Percentiles rank a stretch among this genome's conserved stretches.
Evolutionary conservation across 139 green algal species (phyloP).

Genomic region (Ettlia oleoabundans): DNA sequence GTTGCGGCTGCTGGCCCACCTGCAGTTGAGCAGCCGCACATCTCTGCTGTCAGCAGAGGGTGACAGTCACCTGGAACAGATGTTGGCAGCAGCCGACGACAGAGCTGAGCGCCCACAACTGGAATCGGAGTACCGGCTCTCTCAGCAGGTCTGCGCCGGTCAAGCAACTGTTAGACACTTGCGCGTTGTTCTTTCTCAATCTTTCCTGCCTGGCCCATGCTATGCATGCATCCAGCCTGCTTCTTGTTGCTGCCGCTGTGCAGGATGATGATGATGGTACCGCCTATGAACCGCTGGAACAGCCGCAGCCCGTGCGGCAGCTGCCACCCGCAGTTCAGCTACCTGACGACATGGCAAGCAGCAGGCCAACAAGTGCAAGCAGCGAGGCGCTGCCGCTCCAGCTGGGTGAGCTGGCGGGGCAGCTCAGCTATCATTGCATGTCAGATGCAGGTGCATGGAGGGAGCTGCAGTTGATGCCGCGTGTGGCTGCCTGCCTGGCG

Average conservation of each 20-base stretch:
- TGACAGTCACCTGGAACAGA: not conserved
- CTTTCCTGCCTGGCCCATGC: no score
- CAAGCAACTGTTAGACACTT: no score
- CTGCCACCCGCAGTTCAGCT: conserved; percentile 13
- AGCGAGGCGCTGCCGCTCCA: not conserved
- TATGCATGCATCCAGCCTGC: no score
- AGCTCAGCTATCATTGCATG: conserved; percentile 37
- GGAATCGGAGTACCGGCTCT: no score
- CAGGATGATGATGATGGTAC: conserved; percentile 22
- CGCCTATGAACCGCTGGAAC: conserved; percentile 25
- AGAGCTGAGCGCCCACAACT: not conserved
- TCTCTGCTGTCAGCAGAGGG: not conserved
- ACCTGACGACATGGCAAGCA: not conserved
- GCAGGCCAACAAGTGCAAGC: no score
- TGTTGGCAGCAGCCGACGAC: not conserved
- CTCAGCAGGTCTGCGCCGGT: no score
- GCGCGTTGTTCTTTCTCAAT: no score
- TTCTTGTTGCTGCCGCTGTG: not conserved
- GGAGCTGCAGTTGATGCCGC: conserved; percentile 13
- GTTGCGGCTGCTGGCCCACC: not conserved
- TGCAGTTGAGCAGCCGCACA: not conserved
- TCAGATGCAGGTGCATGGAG: not conserved
- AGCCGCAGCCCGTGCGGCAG: not conserved
- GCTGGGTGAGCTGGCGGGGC: conserved; percentile 18
- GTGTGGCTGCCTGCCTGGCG: conserved; percentile 17